Percentiles rank a stretch among this genome's conserved stretches.
These are phyloP conservation scores for Asterophora lycoperdoides DNA, from an alignment of 768 basidiomycete genomes.

Conservation along the genomic window DNA sequence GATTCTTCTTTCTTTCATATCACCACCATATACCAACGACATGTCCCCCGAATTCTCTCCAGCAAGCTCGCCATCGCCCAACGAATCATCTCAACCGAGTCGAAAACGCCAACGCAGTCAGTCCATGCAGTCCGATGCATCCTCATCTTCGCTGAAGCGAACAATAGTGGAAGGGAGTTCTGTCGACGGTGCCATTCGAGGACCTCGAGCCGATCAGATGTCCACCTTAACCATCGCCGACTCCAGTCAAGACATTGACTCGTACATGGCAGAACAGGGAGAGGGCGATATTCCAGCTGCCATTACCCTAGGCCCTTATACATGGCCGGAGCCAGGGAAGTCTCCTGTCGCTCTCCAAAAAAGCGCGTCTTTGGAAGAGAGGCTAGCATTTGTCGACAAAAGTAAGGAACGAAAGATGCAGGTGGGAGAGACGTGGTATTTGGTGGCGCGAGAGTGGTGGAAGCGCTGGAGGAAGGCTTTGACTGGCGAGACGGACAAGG, in stretches of 20 bases:
- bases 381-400: slow-evolving; percentile 45
- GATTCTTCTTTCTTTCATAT: slow-evolving; percentile 10
- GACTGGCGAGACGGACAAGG: slow-evolving; percentile 63
- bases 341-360: slow-evolving; percentile 14
- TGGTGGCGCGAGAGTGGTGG: slow-evolving; percentile 71
- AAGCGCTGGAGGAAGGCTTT: slow-evolving; percentile 72
- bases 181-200: slow-evolving; percentile 35
- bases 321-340: slow-evolving; percentile 16
- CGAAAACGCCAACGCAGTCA: slow-evolving; percentile 73
- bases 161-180: slow-evolving; percentile 65
- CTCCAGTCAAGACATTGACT: slow-evolving; percentile 56
- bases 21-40: slow-evolving; percentile 9
- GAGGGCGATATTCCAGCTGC: slow-evolving; percentile 32
- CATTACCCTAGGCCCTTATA: slow-evolving; percentile 22
- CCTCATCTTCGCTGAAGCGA: slow-evolving; percentile 75
- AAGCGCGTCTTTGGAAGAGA: slow-evolving; percentile 38
- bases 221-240: slow-evolving; percentile 40
- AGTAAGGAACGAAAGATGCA: slow-evolving; percentile 47
- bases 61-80: slow-evolving; percentile 40
- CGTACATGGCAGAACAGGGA: slow-evolving; percentile 61
- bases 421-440: slow-evolving; percentile 73
- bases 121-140: slow-evolving; percentile 71
- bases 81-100: slow-evolving; percentile 35
- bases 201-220: slow-evolving; percentile 38
- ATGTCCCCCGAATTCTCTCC: slow-evolving; percentile 49